phyloP scores from a whole-genome alignment of 1,284 basidiomycete genomes.

The Trichosporon ovoides region DNA sequence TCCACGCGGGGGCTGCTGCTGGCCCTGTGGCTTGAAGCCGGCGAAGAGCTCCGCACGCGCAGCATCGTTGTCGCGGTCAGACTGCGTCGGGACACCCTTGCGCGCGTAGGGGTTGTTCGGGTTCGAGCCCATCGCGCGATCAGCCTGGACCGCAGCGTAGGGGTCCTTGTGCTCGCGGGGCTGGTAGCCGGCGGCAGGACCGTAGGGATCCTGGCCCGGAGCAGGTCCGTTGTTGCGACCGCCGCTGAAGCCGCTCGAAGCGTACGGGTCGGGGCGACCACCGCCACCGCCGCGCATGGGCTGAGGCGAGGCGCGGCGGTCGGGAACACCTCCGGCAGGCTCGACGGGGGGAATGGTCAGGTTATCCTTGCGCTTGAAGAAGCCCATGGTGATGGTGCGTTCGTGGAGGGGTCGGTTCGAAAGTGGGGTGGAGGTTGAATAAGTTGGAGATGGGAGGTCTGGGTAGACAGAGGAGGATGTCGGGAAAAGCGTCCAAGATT shows the following conservation, averaged over 20 bases:
- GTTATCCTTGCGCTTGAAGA: conserved; percentile 63
- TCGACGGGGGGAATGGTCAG: conserved; percentile 61
- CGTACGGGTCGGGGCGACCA: conserved; percentile 36
- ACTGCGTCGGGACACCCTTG: not conserved
- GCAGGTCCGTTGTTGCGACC: conserved; percentile 51
- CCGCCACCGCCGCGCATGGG: conserved; percentile 2
- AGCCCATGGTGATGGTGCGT: conserved; percentile 59
- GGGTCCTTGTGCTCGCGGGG: conserved; percentile 9
- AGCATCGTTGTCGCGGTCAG: conserved; percentile 46
- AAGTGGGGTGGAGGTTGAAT: not conserved
- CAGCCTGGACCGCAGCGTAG: conserved; percentile 39
- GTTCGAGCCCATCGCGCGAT: conserved; percentile 54
- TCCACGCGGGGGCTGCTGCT: not conserved
- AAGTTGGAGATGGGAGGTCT: too few species aligned
- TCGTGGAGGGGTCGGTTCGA: not conserved
- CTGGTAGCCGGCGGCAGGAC: not conserved
- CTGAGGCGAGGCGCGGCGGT: conserved; percentile 8
- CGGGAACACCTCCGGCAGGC: conserved; percentile 27
- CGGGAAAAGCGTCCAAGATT: not conserved
- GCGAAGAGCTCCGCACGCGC: conserved; percentile 60
- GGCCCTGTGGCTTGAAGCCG: conserved; percentile 18
- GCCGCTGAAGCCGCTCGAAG: conserved; percentile 22
- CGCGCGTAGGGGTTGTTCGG: conserved; percentile 19
- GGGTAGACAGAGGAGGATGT: too few species aligned
- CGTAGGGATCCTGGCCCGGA: conserved; percentile 52